phyloP scores from a whole-genome alignment of 2,329 filamentous ascomycete genomes.

The Tolypocladium pustulatum region DNA sequence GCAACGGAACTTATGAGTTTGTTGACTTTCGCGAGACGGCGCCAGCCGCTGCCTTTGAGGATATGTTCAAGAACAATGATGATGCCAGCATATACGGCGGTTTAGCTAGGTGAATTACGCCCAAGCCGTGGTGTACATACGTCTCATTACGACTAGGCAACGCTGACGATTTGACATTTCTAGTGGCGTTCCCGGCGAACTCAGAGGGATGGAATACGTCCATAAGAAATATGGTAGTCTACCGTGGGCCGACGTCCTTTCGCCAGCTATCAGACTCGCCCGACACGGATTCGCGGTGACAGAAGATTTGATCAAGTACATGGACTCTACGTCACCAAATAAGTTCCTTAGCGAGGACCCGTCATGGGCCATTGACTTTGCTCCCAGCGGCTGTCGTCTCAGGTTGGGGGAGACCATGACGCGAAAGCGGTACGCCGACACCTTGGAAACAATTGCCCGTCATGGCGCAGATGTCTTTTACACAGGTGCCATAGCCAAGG shows the following conservation, averaged over 20 bases:
- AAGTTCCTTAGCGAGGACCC: constrained; percentile 61
- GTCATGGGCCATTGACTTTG: constrained; percentile 76
- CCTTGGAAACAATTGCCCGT: constrained; percentile 58
- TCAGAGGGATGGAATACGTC: constrained; percentile 64
- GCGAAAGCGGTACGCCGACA: constrained; percentile 62
- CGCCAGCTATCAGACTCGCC: constrained; percentile 62
- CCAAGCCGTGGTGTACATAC: background rate
- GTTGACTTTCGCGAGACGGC: constrained; percentile 82
- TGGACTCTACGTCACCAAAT: constrained; percentile 36
- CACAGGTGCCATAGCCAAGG: constrained; percentile 55
- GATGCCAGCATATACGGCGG: constrained; percentile 57
- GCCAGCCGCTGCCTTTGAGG: constrained; percentile 63
- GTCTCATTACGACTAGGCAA: background rate
- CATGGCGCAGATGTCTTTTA: constrained; percentile 62
- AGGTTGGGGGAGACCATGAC: constrained; percentile 64
- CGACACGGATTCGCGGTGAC: constrained; percentile 62
- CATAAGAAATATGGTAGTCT: constrained; percentile 57
- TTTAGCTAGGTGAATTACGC: constrained; percentile 52
- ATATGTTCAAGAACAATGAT: constrained; percentile 70
- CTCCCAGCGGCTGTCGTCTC: constrained; percentile 58
- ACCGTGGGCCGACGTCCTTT: constrained; percentile 55
- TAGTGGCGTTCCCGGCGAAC: constrained; percentile 57
- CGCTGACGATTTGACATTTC: background rate
- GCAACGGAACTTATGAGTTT: constrained; percentile 61
- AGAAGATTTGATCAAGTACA: constrained; percentile 60